Conservation (phyloP, 768 basidiomycete genomes). For the Pisolithus orientalis region DNA sequence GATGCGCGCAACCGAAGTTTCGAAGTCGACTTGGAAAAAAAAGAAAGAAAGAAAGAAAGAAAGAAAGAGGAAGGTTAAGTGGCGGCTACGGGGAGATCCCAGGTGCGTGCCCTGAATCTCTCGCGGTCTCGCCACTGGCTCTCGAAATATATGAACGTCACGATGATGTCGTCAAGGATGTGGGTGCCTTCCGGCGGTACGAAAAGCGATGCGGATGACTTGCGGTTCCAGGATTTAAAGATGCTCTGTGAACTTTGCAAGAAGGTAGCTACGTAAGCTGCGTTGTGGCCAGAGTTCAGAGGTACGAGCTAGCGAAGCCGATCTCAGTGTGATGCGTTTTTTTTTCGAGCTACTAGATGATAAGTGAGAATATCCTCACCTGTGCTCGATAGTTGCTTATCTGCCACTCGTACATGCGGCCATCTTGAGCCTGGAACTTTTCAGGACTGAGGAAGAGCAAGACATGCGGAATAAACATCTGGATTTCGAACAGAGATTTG, state of each 20-base stretch:
- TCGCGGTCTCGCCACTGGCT: conserved; percentile 24
- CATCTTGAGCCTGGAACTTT: conserved; percentile 18
- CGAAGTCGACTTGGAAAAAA: too few relatives aligned
- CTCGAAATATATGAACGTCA: conserved; percentile 32
- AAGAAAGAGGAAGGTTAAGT: background rate
- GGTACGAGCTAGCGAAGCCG: conserved; percentile 18
- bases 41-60: too few relatives aligned
- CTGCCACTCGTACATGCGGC: conserved; percentile 24
- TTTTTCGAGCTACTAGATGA: background rate
- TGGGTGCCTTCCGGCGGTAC: conserved; percentile 22
- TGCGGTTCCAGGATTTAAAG: conserved; percentile 12
- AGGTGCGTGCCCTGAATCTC: conserved; percentile 5
- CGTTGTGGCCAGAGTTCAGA: background rate
- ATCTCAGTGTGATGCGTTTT: background rate
- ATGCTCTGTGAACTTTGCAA: conserved; percentile 12
- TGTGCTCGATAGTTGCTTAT: conserved; percentile 17
- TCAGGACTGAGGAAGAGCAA: conserved; percentile 13
- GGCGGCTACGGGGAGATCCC: conserved; percentile 5
- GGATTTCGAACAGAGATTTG: background rate
- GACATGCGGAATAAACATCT: background rate
- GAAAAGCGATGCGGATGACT: conserved; percentile 16
- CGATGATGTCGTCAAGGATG: conserved; percentile 31
- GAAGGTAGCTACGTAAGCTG: conserved; percentile 25
- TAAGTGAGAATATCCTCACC: conserved; percentile 5
- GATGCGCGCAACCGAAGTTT: background rate